Percentiles rank a stretch among this genome's conserved stretches.
Evolutionary conservation across 202 grass and related monocot species (phyloP).

Genomic region (Setaria viridis): DNA sequence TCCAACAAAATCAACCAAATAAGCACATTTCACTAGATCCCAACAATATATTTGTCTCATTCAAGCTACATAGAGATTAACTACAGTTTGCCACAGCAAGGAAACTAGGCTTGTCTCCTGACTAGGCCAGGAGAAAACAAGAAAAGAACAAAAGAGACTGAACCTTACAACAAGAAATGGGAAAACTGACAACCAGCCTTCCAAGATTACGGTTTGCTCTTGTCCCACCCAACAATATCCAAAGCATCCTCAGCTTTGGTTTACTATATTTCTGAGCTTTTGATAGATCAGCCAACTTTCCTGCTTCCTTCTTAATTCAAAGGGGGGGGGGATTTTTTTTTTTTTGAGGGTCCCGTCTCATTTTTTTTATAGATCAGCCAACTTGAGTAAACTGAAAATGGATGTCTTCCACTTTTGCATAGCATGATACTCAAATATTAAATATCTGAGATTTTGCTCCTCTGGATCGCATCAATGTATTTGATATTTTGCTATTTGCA

Average conservation of each 20-base stretch:
- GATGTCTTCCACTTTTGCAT: background rate
- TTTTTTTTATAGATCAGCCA: background rate
- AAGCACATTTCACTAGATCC: background rate
- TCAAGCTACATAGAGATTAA: background rate
- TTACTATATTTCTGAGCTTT: constrained; percentile 6
- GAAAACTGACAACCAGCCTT: background rate
- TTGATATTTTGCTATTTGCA: constrained; percentile 48
- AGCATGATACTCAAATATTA: background rate
- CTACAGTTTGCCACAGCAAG: background rate
- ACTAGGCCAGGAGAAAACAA: background rate
- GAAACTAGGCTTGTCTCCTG: background rate
- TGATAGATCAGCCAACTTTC: background rate
- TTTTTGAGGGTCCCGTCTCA: too few species aligned
- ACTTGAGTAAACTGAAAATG: constrained; percentile 14
- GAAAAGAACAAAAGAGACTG: background rate
- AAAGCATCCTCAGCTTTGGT: background rate
- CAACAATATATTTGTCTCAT: constrained; percentile 16
- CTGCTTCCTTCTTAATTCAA: too few species aligned
- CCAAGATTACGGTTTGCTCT: background rate
- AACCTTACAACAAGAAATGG: background rate
- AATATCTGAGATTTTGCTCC: background rate
- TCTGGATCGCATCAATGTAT: constrained; percentile 26
- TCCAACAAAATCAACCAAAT: background rate
- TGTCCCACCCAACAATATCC: background rate
- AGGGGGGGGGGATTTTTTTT: too few species aligned